Evolutionary conservation across 2,329 filamentous ascomycete species (phyloP).

Genomic region (Penicillium sp.): DNA sequence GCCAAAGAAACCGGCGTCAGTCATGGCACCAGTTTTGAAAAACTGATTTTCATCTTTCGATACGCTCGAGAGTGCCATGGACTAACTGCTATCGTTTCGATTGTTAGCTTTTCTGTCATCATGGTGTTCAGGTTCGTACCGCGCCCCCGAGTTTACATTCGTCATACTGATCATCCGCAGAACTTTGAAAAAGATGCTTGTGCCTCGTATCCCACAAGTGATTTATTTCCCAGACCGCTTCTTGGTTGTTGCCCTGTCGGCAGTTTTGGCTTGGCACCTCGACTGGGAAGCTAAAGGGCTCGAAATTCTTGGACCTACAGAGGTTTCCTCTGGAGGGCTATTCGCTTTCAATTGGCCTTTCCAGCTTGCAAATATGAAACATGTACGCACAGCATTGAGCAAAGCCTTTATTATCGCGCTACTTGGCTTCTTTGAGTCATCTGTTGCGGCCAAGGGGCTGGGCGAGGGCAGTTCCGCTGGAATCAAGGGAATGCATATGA

Average conservation of each 20-base stretch:
- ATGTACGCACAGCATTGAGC: conserved; percentile 82
- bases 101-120: conserved; percentile 78
- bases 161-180: conserved; percentile 46
- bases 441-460: conserved; percentile 89
- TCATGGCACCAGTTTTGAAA: conserved; percentile 84
- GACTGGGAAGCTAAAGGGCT: conserved; percentile 79
- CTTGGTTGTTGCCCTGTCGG: conserved; percentile 80
- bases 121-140: conserved; percentile 76
- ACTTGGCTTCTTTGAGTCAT: conserved; percentile 97
- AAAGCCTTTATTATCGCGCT: conserved; percentile 92
- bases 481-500: conserved; percentile 77
- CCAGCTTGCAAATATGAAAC: conserved; percentile 69
- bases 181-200: conserved; percentile 75
- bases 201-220: conserved; percentile 74
- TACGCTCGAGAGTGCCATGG: conserved; percentile 67
- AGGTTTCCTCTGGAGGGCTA: conserved; percentile 66
- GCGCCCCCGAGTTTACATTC: not conserved
- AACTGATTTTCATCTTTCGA: conserved; percentile 73
- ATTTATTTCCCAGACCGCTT: conserved; percentile 93
- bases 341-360: conserved; percentile 90
- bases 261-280: conserved; percentile 72
- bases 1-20: conserved; percentile 64
- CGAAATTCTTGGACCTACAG: conserved; percentile 77
- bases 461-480: conserved; percentile 62
- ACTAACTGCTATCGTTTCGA: conserved; percentile 74